Evolutionary conservation across 345 rosid genomes (phyloP).

Genomic region (Pugionium dolabratum): DNA sequence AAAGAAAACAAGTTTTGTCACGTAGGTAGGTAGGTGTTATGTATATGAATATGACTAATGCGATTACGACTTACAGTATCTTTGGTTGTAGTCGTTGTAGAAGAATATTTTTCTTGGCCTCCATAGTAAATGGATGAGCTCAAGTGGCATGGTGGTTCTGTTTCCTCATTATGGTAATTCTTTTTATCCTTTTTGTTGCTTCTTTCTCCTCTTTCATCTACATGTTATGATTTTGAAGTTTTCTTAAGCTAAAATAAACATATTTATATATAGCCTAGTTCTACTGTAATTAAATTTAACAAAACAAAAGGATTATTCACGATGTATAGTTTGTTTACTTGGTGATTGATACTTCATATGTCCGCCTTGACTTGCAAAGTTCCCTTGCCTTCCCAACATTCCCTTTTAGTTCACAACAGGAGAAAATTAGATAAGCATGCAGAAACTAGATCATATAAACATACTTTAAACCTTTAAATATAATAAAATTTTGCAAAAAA

Average conservation of each 20-base stretch:
- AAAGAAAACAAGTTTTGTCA: conserved; percentile 18
- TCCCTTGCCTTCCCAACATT: conserved; percentile 44
- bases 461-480: neutral
- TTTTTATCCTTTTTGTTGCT: conserved; percentile 45
- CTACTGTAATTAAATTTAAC: neutral
- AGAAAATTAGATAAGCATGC: neutral
- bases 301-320: no score
- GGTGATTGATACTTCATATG: conserved; percentile 48
- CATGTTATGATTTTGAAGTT: neutral
- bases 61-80: conserved; percentile 47
- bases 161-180: conserved; percentile 55
- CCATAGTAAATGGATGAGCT: conserved; percentile 95
- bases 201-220: conserved; percentile 32
- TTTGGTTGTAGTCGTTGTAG: conserved; percentile 46
- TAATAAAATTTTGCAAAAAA: neutral
- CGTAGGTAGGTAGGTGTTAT: conserved; percentile 8
- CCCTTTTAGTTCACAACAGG: conserved; percentile 31
- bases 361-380: conserved; percentile 46
- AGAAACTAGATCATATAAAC: no score
- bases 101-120: conserved; percentile 85
- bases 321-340: conserved; percentile 37
- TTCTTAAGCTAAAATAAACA: no score
- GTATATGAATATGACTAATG: conserved; percentile 2
- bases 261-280: no score
- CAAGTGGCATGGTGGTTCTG: conserved; percentile 70